A percentile compares a stretch with the other conserved stretches of the same genome.
These are phyloP conservation scores for Phytophthora tubulina DNA, from an alignment of 352 stramenopile species.

Conservation along the genomic window DNA sequence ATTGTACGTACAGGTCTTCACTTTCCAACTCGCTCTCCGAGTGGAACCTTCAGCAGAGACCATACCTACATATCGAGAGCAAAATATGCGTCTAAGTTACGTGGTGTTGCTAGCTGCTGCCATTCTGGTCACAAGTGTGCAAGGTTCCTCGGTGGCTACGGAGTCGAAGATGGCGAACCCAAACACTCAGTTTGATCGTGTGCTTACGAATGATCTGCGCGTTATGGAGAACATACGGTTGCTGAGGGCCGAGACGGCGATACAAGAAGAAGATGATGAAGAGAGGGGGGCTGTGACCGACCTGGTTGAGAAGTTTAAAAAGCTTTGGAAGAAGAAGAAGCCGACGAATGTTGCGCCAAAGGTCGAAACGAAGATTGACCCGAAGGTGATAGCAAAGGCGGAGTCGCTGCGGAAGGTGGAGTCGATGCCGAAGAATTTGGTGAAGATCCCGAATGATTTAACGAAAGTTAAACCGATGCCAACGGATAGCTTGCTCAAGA, in stretches of 20 bases:
- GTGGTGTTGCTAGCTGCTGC: background rate
- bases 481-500: background rate
- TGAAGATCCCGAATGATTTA: background rate
- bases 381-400: background rate
- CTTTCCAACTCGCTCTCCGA: background rate
- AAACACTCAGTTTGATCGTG: background rate
- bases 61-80: background rate
- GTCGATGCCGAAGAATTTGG: background rate
- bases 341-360: background rate
- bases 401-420: too few relatives aligned
- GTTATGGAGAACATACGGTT: background rate
- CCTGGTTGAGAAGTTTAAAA: constrained; percentile 3
- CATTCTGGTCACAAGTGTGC: background rate
- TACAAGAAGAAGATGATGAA: constrained; percentile 11
- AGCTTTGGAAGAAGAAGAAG: background rate
- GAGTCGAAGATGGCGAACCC: background rate
- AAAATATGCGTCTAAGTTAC: constrained; percentile 1
- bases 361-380: background rate
- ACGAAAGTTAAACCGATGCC: background rate
- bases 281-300: background rate
- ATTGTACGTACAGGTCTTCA: background rate
- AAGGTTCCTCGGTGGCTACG: background rate
- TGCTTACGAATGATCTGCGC: background rate
- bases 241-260: background rate
- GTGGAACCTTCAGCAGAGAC: background rate